Evolutionary conservation across 1,139 yeast species (phyloP).

Genomic region (Debaryomyces psychrophilus): DNA sequence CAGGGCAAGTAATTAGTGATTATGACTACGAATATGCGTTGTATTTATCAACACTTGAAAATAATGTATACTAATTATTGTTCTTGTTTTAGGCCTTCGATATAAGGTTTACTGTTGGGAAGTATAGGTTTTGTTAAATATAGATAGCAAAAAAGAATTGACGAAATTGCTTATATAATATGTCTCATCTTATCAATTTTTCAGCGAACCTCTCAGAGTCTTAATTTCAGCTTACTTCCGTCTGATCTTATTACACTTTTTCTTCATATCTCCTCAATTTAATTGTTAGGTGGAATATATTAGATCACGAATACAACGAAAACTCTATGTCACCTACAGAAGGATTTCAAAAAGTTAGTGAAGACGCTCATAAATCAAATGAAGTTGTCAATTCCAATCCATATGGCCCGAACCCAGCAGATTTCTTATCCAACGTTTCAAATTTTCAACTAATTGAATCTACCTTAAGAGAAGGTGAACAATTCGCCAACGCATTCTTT

Average conservation of each 20-base stretch:
- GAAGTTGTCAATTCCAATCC: constrained; percentile 38
- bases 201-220: constrained; percentile 8
- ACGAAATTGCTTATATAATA: constrained; percentile 4
- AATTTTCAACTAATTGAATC: constrained; percentile 57
- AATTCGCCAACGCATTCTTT: constrained; percentile 62
- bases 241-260: not conserved
- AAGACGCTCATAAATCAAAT: constrained; percentile 29
- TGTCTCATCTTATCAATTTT: constrained; percentile 4
- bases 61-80: constrained; percentile 1
- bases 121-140: not conserved
- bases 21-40: constrained; percentile 14
- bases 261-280: not conserved
- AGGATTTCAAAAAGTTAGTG: constrained; percentile 36
- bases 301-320: not conserved
- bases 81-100: not conserved
- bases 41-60: constrained; percentile 14
- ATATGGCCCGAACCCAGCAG: constrained; percentile 63
- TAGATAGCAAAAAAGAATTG: not conserved
- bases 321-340: constrained; percentile 28
- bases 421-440: constrained; percentile 55
- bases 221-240: constrained; percentile 1
- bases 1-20: constrained; percentile 5
- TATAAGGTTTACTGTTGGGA: not conserved
- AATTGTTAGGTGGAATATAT: constrained; percentile 1
- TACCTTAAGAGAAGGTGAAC: constrained; percentile 63